Evolutionary conservation across 352 stramenopile species (phyloP).

Genomic region (Phytophthora meadii): DNA sequence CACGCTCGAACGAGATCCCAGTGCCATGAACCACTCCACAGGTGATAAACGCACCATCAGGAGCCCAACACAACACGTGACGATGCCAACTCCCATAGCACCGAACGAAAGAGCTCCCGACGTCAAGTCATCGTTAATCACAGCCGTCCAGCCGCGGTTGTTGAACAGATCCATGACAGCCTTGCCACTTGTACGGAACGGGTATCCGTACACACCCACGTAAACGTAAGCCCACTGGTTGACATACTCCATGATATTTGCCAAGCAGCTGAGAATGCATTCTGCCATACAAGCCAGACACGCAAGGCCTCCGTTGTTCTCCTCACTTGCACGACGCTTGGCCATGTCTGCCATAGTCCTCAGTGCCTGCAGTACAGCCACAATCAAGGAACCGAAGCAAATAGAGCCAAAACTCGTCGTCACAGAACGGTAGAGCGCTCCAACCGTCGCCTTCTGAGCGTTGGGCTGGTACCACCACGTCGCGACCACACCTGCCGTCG

Average conservation of each 20-base stretch:
- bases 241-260: conserved; percentile 90
- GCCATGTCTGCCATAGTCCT: conserved; percentile 75
- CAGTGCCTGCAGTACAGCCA: conserved; percentile 85
- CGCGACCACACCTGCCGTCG: conserved; percentile 77
- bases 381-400: conserved; percentile 88
- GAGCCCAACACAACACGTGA: conserved; percentile 68
- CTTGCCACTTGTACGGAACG: conserved; percentile 87
- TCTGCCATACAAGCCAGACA: conserved; percentile 89
- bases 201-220: conserved; percentile 90
- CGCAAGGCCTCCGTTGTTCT: conserved; percentile 77
- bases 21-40: conserved; percentile 57
- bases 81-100: conserved; percentile 77
- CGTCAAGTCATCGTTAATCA: conserved; percentile 92
- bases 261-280: conserved; percentile 88
- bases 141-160: conserved; percentile 86
- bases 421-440: conserved; percentile 81
- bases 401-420: conserved; percentile 85
- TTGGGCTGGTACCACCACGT: conserved; percentile 87
- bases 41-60: conserved; percentile 77
- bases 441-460: conserved; percentile 59
- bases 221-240: conserved; percentile 93
- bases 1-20: conserved; percentile 53
- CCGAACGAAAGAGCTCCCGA: conserved; percentile 84
- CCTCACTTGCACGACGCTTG: conserved; percentile 71
- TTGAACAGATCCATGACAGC: conserved; percentile 89